Conservation (phyloP, 805 yeast genomes). For the Kodamaea fukazawae region DNA sequence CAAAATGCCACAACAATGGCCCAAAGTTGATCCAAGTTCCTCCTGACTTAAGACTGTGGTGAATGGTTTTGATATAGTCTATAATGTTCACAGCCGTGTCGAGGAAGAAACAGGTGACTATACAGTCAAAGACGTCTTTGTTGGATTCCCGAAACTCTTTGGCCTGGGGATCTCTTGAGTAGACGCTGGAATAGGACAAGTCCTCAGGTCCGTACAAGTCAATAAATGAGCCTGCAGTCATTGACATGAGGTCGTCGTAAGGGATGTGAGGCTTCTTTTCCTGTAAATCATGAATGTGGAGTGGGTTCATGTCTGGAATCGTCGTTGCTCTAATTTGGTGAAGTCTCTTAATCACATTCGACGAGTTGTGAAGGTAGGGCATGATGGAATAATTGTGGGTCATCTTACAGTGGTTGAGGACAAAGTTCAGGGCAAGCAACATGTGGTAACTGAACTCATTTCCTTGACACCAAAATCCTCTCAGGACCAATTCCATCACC, state of each 20-base stretch:
- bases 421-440: conserved; percentile 53
- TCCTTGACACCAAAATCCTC: conserved; percentile 64
- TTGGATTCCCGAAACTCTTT: conserved; percentile 41
- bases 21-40: conserved; percentile 69
- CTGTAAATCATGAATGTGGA: conserved; percentile 30
- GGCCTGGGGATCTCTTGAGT: conserved; percentile 38
- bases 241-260: conserved; percentile 56
- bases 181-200: conserved; percentile 32
- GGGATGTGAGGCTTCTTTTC: conserved; percentile 37
- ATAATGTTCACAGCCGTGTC: conserved; percentile 61
- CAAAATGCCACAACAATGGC: conserved; percentile 72
- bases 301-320: conserved; percentile 53
- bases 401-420: conserved; percentile 47
- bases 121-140: conserved; percentile 38
- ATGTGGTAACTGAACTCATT: conserved; percentile 66
- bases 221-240: conserved; percentile 70
- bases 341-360: conserved; percentile 44
- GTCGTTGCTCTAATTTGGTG: conserved; percentile 49
- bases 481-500: conserved; percentile 50
- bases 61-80: conserved; percentile 52
- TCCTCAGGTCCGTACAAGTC: conserved; percentile 60
- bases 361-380: conserved; percentile 55
- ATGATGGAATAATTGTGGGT: conserved; percentile 42
- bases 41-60: conserved; percentile 40
- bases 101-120: conserved; percentile 59